Conservation (phyloP, 1,139 yeast genomes). For the Pichia kudriavzevii region DNA sequence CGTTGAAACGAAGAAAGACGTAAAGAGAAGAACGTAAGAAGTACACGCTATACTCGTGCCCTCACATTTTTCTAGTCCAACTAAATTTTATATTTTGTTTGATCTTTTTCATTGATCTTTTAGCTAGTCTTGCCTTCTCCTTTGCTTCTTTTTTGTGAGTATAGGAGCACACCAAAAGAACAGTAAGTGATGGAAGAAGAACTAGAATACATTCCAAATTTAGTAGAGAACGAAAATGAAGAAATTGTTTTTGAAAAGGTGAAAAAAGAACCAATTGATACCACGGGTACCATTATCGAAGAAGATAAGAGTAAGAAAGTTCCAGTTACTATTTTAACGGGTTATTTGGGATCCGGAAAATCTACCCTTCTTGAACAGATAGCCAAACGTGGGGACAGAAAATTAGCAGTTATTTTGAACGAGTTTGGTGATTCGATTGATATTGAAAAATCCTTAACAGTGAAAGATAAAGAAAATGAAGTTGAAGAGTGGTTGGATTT, state of each 20-base stretch:
- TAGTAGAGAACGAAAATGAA: conserved; percentile 33
- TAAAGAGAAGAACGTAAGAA: too few relatives aligned
- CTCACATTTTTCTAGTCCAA: too few relatives aligned
- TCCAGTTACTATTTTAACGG: conserved; percentile 90
- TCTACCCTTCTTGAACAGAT: conserved; percentile 74
- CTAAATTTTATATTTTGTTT: too few relatives aligned
- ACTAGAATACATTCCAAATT: conserved; percentile 45
- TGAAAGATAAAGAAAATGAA: conserved; percentile 49
- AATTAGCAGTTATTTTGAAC: conserved; percentile 83
- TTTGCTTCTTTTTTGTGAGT: too few relatives aligned
- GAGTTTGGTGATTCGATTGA: conserved; percentile 87
- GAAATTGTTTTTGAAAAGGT: conserved; percentile 21
- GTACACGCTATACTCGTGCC: too few relatives aligned
- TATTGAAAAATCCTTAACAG: conserved; percentile 80
- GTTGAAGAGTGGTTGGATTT: conserved; percentile 93
- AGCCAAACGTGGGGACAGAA: conserved; percentile 59
- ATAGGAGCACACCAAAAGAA: too few relatives aligned
- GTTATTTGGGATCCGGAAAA: conserved; percentile 93
- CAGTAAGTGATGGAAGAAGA: too few relatives aligned
- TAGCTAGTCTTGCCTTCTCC: too few relatives aligned
- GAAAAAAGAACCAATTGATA: conserved; percentile 10
- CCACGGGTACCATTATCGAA: conserved; percentile 15
- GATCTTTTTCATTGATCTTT: too few relatives aligned
- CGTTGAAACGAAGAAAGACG: too few relatives aligned
- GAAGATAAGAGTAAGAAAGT: conserved; percentile 40